Percentiles rank a stretch among this genome's conserved stretches.
Evolutionary conservation across 371 early-diverging fungal species (phyloP).

Genomic region (Dinochytrium kinnereticum): DNA sequence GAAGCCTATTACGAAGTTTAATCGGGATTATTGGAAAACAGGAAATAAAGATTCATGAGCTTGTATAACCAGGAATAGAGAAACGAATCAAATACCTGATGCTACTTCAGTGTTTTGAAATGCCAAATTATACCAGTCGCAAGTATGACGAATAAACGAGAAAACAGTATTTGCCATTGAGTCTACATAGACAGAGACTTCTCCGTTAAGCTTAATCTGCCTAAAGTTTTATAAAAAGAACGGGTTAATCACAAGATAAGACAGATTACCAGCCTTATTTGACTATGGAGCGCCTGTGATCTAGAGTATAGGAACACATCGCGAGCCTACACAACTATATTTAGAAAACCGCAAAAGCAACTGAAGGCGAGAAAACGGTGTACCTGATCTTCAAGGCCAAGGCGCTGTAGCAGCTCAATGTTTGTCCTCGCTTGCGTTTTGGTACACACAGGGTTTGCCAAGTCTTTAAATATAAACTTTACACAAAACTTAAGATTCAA

Average conservation of each 20-base stretch:
- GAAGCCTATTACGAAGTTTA: conserved; percentile 60
- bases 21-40: background rate
- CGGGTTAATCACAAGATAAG: too few relatives aligned
- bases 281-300: conserved; percentile 76
- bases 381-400: conserved; percentile 80
- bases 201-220: conserved; percentile 86
- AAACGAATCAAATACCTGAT: conserved; percentile 59
- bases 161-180: conserved; percentile 88
- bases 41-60: too few relatives aligned
- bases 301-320: conserved; percentile 79
- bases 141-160: conserved; percentile 86
- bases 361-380: conserved; percentile 1
- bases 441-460: conserved; percentile 77
- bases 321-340: conserved; percentile 70
- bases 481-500: conserved; percentile 35
- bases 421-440: conserved; percentile 78
- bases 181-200: conserved; percentile 79
- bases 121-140: conserved; percentile 90
- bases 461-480: conserved; percentile 65
- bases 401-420: conserved; percentile 78
- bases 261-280: conserved; percentile 59
- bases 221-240: conserved; percentile 42
- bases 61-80: too few relatives aligned
- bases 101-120: conserved; percentile 88
- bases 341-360: background rate